A percentile compares a stretch with the other conserved stretches of the same genome.
Conservation (phyloP, 225 moss, liverwort and hornwort species). For the Polytrichum formosum region DNA sequence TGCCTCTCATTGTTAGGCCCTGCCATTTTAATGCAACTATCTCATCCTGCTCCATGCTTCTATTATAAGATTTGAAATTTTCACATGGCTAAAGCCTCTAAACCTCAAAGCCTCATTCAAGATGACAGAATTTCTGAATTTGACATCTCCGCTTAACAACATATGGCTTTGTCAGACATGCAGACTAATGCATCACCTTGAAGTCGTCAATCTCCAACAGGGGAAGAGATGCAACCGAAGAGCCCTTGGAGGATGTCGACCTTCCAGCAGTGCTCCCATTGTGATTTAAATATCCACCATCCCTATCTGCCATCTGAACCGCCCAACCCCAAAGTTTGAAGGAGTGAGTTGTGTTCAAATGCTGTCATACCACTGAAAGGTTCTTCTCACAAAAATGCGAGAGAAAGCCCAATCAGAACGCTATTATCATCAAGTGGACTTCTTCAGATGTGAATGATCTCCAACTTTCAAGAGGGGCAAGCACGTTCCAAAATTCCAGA, state of each 20-base stretch:
- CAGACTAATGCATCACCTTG: constrained; percentile 49
- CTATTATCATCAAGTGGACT: too few species aligned
- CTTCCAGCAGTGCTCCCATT: constrained; percentile 48
- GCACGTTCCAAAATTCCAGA: too few species aligned
- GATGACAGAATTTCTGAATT: neutral
- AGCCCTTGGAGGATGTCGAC: constrained; percentile 44
- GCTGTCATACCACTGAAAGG: too few species aligned
- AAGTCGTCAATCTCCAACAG: constrained; percentile 69
- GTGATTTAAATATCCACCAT: constrained; percentile 21
- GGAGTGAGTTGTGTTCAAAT: too few species aligned
- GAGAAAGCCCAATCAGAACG: too few species aligned
- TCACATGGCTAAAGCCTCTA: too few species aligned
- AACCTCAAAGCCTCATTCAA: too few species aligned
- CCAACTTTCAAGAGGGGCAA: too few species aligned
- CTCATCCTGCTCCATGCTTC: neutral
- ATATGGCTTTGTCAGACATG: neutral
- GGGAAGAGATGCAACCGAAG: constrained; percentile 56
- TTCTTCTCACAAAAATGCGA: too few species aligned
- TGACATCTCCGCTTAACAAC: neutral
- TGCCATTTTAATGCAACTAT: neutral
- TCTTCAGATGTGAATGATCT: too few species aligned
- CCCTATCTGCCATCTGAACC: constrained; percentile 64
- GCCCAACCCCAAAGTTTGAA: neutral
- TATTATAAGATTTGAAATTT: too few species aligned
- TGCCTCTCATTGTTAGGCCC: too few species aligned